These are phyloP conservation scores for Colletotrichum liriopes DNA, from an alignment of 2,329 filamentous ascomycete species.

Conservation along the genomic window DNA sequence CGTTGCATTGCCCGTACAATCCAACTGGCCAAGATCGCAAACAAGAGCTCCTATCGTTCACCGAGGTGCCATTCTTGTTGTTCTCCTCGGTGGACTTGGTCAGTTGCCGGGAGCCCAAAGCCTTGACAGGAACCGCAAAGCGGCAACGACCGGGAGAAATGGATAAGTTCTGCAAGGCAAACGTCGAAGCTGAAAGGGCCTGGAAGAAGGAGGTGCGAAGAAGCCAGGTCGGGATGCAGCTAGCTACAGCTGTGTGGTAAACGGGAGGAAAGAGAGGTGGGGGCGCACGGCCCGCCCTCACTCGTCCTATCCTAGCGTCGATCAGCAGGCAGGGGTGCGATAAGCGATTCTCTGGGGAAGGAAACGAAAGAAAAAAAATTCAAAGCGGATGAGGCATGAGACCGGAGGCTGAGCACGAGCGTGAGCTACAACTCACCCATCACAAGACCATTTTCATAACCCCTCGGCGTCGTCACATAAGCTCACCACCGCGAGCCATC, in stretches of 20 bases:
- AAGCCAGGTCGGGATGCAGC: not conserved
- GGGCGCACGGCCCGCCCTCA: slow-evolving; percentile 31
- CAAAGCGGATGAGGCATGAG: slow-evolving; percentile 32
- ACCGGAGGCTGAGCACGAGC: slow-evolving; percentile 16
- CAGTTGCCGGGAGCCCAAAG: too few species aligned
- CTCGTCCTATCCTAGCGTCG: slow-evolving; percentile 35
- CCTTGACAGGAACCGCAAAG: too few species aligned
- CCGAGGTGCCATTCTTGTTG: too few species aligned
- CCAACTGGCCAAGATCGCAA: too few species aligned
- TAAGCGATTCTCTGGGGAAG: slow-evolving; percentile 30
- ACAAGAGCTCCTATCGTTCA: too few species aligned
- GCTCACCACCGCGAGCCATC: not conserved
- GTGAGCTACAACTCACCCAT: slow-evolving; percentile 19
- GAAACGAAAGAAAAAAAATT: slow-evolving; percentile 39
- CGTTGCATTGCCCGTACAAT: not conserved
- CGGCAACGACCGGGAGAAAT: not conserved
- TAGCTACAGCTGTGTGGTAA: not conserved
- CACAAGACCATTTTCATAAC: slow-evolving; percentile 9
- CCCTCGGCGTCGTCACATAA: not conserved
- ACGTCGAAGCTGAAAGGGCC: not conserved
- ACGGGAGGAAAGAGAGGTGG: not conserved
- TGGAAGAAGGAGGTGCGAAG: too few species aligned
- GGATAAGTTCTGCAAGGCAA: not conserved
- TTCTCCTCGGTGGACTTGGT: too few species aligned
- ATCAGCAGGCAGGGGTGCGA: slow-evolving; percentile 40